Evolutionary conservation across 1,284 basidiomycete genomes (phyloP).

Genomic region (Cutaneotrichosporon curvatum): DNA sequence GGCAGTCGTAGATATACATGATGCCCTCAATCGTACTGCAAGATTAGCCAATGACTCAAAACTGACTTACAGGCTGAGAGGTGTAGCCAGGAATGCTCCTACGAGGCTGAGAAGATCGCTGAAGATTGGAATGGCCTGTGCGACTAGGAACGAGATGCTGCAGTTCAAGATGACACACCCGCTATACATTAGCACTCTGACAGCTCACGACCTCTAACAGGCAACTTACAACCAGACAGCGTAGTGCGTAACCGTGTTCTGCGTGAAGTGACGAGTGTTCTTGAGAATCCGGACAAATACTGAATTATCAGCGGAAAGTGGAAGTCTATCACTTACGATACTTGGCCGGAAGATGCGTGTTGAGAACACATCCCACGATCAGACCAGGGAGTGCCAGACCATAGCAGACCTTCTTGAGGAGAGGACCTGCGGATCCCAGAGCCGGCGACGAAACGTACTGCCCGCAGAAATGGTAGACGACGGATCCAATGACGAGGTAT

Average conservation of each 20-base stretch:
- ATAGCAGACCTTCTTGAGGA: conserved; percentile 42
- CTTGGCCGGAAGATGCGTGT: conserved; percentile 15
- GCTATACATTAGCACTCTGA: background rate
- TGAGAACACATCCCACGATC: conserved; percentile 26
- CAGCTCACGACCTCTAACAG: background rate
- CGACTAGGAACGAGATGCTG: conserved; percentile 14
- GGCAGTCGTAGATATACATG: conserved; percentile 13
- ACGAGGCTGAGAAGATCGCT: conserved; percentile 6
- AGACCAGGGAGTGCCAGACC: conserved; percentile 36
- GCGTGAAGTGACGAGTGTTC: conserved; percentile 53
- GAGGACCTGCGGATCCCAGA: conserved; percentile 42
- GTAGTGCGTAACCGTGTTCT: conserved; percentile 56
- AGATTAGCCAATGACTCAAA: background rate
- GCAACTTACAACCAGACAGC: conserved; percentile 50
- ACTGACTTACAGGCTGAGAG: conserved; percentile 4
- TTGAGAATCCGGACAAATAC: conserved; percentile 20
- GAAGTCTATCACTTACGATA: background rate
- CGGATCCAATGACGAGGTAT: conserved; percentile 20
- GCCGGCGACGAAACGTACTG: conserved; percentile 46
- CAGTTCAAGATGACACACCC: conserved; percentile 39
- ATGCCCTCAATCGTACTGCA: conserved; percentile 1
- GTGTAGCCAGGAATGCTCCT: conserved; percentile 7
- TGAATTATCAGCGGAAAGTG: conserved; percentile 2
- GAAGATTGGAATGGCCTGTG: conserved; percentile 17
- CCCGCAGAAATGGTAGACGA: conserved; percentile 35